Percentiles rank a stretch among this genome's conserved stretches.
Conservation (phyloP, 192 early-diverging fungal genomes). For the Pilobolus umbonatus region DNA sequence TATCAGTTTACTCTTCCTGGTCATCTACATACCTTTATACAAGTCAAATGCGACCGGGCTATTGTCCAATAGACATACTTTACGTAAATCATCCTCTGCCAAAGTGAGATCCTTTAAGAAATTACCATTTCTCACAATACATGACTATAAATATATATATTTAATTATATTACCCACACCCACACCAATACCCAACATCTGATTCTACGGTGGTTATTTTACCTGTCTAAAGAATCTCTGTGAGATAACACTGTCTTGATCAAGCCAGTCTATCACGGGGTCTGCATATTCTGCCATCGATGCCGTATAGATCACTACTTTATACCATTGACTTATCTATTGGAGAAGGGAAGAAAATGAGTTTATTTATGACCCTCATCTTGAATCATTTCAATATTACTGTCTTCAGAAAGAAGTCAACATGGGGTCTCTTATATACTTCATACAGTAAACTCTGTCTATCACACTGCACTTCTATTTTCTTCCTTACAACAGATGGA, state of each 20-base stretch:
- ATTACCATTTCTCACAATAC: conserved; percentile 58
- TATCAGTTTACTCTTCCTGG: neutral
- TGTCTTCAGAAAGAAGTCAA: conserved; percentile 81
- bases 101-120: conserved; percentile 71
- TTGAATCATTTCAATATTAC: conserved; percentile 28
- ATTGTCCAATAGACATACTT: conserved; percentile 83
- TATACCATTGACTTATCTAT: conserved; percentile 84
- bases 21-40: conserved; percentile 55
- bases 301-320: conserved; percentile 87
- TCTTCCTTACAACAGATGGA: conserved; percentile 57
- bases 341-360: conserved; percentile 1
- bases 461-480: conserved; percentile 82
- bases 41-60: conserved; percentile 69
- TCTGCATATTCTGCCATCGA: conserved; percentile 92
- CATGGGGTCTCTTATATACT: conserved; percentile 87
- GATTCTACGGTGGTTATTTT: conserved; percentile 12
- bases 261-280: conserved; percentile 88
- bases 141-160: conserved; percentile 50
- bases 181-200: too few relatives aligned
- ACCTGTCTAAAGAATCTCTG: conserved; percentile 80
- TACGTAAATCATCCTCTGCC: conserved; percentile 67
- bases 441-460: conserved; percentile 80
- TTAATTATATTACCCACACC: neutral
- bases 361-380: neutral
- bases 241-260: conserved; percentile 64